Conservation (phyloP, 1,284 basidiomycete species). For the Naganishia sp. region DNA sequence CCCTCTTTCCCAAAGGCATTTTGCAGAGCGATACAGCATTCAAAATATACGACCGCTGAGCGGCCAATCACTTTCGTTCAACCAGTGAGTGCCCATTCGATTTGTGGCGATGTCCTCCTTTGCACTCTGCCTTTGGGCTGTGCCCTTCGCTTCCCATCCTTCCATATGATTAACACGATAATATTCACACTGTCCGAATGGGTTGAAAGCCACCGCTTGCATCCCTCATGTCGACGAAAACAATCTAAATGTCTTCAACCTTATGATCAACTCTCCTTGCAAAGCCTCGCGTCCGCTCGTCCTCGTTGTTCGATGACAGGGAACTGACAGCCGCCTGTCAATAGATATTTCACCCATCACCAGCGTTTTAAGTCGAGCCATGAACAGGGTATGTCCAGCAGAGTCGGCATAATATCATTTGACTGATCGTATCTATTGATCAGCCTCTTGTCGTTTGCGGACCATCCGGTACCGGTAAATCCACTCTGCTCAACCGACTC, state of each 20-base stretch:
- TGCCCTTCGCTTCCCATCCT: neutral
- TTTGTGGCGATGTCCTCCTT: neutral
- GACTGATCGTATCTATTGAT: neutral
- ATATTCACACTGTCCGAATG: slow-evolving; percentile 29
- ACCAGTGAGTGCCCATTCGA: slow-evolving; percentile 11
- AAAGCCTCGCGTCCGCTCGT: neutral
- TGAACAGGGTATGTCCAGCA: slow-evolving; percentile 6
- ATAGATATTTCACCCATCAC: slow-evolving; percentile 3
- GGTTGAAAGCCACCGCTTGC: slow-evolving; percentile 9
- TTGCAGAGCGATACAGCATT: neutral
- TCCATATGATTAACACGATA: slow-evolving; percentile 28
- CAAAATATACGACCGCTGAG: slow-evolving; percentile 3
- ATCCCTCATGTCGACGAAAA: slow-evolving; percentile 24
- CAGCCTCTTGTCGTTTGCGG: slow-evolving; percentile 75
- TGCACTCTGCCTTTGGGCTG: neutral
- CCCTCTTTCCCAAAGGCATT: slow-evolving; percentile 1
- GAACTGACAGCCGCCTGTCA: slow-evolving; percentile 3
- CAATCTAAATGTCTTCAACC: slow-evolving; percentile 35
- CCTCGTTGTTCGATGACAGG: neutral
- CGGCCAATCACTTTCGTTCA: slow-evolving; percentile 16
- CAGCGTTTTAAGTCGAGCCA: neutral
- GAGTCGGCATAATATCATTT: neutral
- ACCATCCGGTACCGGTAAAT: slow-evolving; percentile 91
- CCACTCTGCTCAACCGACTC: slow-evolving; percentile 81
- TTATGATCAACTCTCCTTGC: slow-evolving; percentile 15